Base-by-base conservation (phyloP, 768 basidiomycete genomes). In the Suillus occidentalis region DNA sequence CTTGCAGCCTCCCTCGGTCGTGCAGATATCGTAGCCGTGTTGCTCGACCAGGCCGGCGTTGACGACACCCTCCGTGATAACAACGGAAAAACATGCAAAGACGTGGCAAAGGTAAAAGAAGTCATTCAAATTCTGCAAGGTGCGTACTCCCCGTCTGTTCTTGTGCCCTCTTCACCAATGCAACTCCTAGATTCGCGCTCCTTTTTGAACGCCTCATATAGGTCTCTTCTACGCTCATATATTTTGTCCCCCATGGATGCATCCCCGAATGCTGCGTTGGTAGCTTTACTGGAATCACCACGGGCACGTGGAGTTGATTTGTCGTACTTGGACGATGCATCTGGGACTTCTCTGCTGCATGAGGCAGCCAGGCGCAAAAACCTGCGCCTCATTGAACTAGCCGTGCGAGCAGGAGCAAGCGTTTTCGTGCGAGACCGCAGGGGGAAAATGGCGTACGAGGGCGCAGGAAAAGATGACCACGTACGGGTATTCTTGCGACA, bases 291-390 rank as follows among this genome's bases (percentile, higher is more conserved):
- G 16, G 82, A 83, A 18, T 89, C 86, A 22, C 89, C 92, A 0
- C 86, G 95, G 4, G 83, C 85, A 5, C 82, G 83, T 16, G 87
- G 85, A 39, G 78, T 96, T 10, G 89, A 97, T 75, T 84, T 97
- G 18, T 88, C 89, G 0, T 90, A 91, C 63, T 80, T 95, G 14
- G 94, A 97, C 67, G 86, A 90, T 59, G 81, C 83, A n/a, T 84
- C 88, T 2, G 95, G 95, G 0, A 83, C 84, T 3, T 87, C 92
- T 0, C 76, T 97, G 6, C 81, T 98, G 1, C 96, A 98, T 68
- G 95, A 96, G 74, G 94, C 95, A 1, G 92, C 92, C 0, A 81
- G 85, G 42, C 83, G 94, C 18, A 89, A 89, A 65, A 94, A 97
- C 71, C 78, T 97, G 25, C 82, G 87, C 5, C 77, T 97, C 22